Evolutionary conservation across 306 rosid species (phyloP).

Genomic region (Ammopiptanthus mongolicus): DNA sequence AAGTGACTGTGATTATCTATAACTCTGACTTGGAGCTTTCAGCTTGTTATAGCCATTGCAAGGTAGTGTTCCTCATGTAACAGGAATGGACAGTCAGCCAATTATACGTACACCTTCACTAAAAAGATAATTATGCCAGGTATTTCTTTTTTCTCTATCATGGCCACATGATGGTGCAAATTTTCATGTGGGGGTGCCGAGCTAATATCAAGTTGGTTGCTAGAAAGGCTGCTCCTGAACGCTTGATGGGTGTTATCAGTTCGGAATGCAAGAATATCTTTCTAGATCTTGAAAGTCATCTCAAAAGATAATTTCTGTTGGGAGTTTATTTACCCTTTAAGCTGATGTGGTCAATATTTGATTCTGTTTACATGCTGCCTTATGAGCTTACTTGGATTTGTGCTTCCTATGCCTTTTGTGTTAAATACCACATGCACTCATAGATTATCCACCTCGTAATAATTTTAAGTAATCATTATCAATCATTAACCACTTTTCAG

Average conservation of each 20-base stretch:
- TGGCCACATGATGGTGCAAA: neutral
- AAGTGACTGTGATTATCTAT: neutral
- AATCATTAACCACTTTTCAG: neutral
- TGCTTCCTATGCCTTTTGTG: conserved; percentile 2
- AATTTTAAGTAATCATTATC: neutral
- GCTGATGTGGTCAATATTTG: too few species aligned
- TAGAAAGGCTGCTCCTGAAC: neutral
- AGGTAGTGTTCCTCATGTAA: neutral
- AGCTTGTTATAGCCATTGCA: neutral
- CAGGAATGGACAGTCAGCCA: neutral
- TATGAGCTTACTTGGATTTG: neutral
- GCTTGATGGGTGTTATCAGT: neutral
- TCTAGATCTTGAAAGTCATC: neutral
- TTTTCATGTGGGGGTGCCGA: neutral
- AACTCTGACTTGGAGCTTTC: neutral
- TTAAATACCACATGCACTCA: neutral
- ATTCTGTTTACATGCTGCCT: too few species aligned
- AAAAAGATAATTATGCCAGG: neutral
- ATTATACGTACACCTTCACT: neutral
- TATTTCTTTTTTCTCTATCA: neutral
- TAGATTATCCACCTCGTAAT: neutral
- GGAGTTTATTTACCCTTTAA: neutral
- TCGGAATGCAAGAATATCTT: neutral
- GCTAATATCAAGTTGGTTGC: neutral
- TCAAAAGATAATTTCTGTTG: neutral